Evolutionary conservation across 140 eudicot species (phyloP), one percentile per base, ranked within the genome.

Genomic region (Stevia rebaudiana): DNA sequence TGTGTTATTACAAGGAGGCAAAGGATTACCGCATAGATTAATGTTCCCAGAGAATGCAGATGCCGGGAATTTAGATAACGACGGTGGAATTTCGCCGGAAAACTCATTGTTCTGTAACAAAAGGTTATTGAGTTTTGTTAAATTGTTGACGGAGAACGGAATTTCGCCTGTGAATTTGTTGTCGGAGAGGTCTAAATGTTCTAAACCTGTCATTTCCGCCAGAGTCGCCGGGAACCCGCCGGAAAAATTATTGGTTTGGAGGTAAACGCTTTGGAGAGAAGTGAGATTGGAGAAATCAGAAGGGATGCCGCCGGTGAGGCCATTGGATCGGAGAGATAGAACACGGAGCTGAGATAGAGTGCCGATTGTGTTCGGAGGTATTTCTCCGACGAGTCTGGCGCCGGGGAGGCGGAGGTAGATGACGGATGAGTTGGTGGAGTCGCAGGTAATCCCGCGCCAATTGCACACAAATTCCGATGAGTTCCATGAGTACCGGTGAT

Each of bases 381-480:
- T 91, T 16, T 17, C 35, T 0, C 98, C 98, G 13, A 83, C 79
- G 4, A 91, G 83, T 11, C 91, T 95, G n/a, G 69, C 83, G 5
- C 82, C 98, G 3, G 98, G 98, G 35, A 91, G 84, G 10, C 92
- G 80, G 58, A 91, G 85, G 7, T 15, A 4, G 25, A 36, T 41
- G n/a, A 91, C 86, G 48, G 79, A 83, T 23, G 89, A 54, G 41
- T 73, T 77, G 33, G 69, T 60, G 47, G 77, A 6, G 81, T 88
- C 84, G 75, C 98, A 92, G 1, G 55, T 37, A 58, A 92, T 82
- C 5, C 98, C 98, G 50, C 73, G 69, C 98, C 98, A 92, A 41
- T 70, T 44, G 80, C 98, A 92, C 12, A 73, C 78, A 0, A 95
- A 81, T 11, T 55, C 78, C 19, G 92, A 79, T 0, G 76, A 9